Conservation (phyloP, 2,329 filamentous ascomycete species). For the Pleoardoris graminearum region DNA sequence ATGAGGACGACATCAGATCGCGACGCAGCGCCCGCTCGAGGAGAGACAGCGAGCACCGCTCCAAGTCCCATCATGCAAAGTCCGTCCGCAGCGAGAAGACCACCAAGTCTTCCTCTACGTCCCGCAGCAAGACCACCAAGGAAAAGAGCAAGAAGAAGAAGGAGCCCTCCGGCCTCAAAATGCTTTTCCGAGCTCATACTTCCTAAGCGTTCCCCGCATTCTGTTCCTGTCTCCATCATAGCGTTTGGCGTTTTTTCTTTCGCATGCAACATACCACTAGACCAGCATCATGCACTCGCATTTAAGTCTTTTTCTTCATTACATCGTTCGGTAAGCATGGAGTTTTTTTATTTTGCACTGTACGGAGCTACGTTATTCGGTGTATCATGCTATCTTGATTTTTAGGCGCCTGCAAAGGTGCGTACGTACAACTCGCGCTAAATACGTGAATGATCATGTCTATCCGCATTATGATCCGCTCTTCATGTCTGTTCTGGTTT, state of each 20-base stretch:
- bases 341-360: too few relatives aligned
- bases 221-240: conserved; percentile 7
- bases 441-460: too few relatives aligned
- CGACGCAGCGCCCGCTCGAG: conserved; percentile 32
- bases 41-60: conserved; percentile 26
- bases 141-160: conserved; percentile 48
- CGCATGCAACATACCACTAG: conserved; percentile 10
- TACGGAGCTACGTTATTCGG: too few relatives aligned
- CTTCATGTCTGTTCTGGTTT: too few relatives aligned
- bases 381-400: too few relatives aligned
- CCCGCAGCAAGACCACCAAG: conserved; percentile 29
- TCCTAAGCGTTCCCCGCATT: conserved; percentile 11
- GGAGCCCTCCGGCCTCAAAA: conserved; percentile 47
- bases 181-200: conserved; percentile 47
- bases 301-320: too few relatives aligned
- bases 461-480: too few relatives aligned
- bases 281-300: neutral
- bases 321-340: too few relatives aligned
- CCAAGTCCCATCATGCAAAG: conserved; percentile 36
- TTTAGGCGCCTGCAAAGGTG: too few relatives aligned
- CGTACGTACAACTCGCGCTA: too few relatives aligned
- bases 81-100: conserved; percentile 33
- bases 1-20: conserved; percentile 53
- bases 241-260: conserved; percentile 9
- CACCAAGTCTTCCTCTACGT: conserved; percentile 2